Base-by-base conservation (phyloP, 805 yeast species). In the Yamadazyma ubonensis region DNA sequence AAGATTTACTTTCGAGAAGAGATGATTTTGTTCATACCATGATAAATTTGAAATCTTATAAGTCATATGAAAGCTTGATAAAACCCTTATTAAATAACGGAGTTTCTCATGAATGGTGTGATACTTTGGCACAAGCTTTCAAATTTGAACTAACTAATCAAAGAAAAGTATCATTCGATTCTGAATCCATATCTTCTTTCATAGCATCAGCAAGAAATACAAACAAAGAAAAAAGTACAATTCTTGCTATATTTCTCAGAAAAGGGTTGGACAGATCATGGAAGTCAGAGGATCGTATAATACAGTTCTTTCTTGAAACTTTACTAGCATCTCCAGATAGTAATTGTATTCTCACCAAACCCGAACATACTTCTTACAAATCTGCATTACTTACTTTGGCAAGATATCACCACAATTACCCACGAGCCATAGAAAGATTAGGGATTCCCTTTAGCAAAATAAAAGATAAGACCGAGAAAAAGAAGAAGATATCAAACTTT, bases 41-140 rank as follows among this genome's bases (percentile, higher is more conserved):
- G 41, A 56, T 63, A 38, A 63, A 63, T 36, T 46, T 51, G 6
- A 50, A 53, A 26, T 53, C 53, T 22, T 61, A 51, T 42, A 38
- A 43, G 7, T 29, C 53, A 5, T 65, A 64, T 42, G 44, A 40
- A 30, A 22, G 25, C 6, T 17, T 46, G 11, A 45, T 60, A 11
- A 33, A 35, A 8, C 61, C 63, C 5, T 29, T 57, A n/a, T 44
- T 45, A 27, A 29, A 18, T 4, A 37, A 22, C 18, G 16, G 23
- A 27, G 3, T 41, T 11, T 22, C 38, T 7, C 7, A 27, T 3
- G 15, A 36, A 14, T 58, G 63, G 61, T 51, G 55, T 8, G 65
- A 61, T 35, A 39, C 40, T 2, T 44, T 57, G 20, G 55, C 53
- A 35, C 39, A 49, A 2, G 57, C 65, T 1, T 42, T 58, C 18